Conservation (phyloP, 208 protist species). For the Leishmania martiniquensis region DNA sequence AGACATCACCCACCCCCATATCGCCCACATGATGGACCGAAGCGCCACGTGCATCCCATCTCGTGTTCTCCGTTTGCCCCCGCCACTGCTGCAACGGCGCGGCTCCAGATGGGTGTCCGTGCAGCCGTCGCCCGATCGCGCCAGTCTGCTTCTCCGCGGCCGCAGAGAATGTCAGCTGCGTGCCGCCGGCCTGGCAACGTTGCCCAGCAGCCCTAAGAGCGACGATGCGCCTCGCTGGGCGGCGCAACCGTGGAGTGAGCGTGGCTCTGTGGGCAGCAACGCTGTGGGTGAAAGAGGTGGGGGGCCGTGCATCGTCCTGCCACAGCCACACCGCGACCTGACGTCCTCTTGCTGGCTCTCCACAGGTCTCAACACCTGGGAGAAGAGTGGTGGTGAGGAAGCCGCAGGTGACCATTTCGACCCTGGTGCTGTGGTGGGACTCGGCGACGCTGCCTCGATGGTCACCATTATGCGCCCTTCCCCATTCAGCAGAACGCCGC, state of each 20-base stretch:
- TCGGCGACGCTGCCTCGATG: constrained; percentile 9
- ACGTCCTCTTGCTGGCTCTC: constrained; percentile 42
- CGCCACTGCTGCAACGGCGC: constrained; percentile 8
- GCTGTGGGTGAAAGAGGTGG: background rate
- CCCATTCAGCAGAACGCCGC: background rate
- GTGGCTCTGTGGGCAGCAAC: background rate
- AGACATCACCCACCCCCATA: background rate
- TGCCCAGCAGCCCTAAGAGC: background rate
- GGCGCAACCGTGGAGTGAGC: background rate
- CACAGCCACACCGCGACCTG: constrained; percentile 37
- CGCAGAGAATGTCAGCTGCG: constrained; percentile 27
- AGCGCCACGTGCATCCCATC: constrained; percentile 21
- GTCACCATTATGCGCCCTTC: constrained; percentile 15
- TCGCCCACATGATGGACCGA: constrained; percentile 1
- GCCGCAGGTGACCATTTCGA: background rate
- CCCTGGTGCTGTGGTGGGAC: constrained; percentile 1
- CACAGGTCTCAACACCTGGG: background rate
- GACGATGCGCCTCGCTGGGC: background rate
- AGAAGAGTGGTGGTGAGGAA: background rate
- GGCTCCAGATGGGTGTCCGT: constrained; percentile 18
- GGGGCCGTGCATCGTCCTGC: constrained; percentile 2
- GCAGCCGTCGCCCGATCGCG: constrained; percentile 24
- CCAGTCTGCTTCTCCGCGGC: constrained; percentile 27
- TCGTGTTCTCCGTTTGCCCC: constrained; percentile 14
- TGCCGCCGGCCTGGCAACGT: background rate